A percentile compares a stretch with the other conserved stretches of the same genome.
Conservation (phyloP, 352 stramenopile species). For the Pythium dissotocum region DNA sequence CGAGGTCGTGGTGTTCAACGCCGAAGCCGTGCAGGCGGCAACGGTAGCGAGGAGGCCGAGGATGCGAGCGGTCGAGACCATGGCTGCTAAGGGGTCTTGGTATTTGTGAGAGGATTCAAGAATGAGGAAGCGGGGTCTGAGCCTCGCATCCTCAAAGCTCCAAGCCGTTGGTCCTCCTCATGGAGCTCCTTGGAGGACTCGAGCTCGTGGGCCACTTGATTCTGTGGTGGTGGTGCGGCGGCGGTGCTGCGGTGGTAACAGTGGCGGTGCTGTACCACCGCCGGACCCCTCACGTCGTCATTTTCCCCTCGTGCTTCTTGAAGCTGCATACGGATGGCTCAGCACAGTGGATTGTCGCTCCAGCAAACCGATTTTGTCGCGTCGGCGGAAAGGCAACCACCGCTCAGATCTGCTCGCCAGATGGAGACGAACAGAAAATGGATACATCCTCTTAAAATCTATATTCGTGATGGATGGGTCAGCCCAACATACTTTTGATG, state of each 20-base stretch:
- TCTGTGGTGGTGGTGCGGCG: conserved; percentile 1
- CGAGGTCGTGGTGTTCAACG: conserved; percentile 33
- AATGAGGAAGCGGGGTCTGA: not conserved
- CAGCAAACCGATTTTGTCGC: not conserved
- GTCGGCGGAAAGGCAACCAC: not conserved
- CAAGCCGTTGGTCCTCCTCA: not conserved
- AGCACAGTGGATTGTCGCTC: not conserved
- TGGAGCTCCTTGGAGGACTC: not conserved
- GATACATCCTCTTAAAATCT: not conserved
- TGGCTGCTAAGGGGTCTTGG: not conserved
- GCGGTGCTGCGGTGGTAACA: not conserved
- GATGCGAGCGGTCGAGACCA: not conserved
- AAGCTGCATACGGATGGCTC: not conserved
- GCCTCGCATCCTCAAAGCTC: too few relatives aligned
- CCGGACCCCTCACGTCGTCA: not conserved
- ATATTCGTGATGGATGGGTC: not conserved
- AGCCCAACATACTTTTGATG: too few relatives aligned
- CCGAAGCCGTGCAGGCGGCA: conserved; percentile 17
- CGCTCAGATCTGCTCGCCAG: not conserved
- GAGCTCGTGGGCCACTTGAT: not conserved
- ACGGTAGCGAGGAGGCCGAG: not conserved
- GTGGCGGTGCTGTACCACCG: conserved; percentile 1
- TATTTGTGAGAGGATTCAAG: not conserved
- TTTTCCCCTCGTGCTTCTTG: not conserved
- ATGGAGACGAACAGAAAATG: conserved; percentile 4